Percentiles rank a stretch among this genome's conserved stretches.
Evolutionary conservation across 2,329 filamentous ascomycete genomes (phyloP).

Genomic region (Trichoderma asperellum): DNA sequence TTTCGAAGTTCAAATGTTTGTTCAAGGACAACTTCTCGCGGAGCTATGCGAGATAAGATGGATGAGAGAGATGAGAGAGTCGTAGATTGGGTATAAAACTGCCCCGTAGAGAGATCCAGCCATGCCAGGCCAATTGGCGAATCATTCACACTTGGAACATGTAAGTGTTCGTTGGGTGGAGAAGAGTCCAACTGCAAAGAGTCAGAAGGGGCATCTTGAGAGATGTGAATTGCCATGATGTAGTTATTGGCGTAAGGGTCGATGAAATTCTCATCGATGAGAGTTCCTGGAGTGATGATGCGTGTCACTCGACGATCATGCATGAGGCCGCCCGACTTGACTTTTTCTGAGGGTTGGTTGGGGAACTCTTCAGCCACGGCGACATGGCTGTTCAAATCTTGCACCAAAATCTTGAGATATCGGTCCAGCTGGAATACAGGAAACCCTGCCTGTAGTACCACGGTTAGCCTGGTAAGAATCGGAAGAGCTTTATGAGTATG

Average conservation of each 20-base stretch:
- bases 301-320: constrained; percentile 85
- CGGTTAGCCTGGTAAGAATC: constrained; percentile 7
- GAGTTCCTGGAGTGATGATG: constrained; percentile 89
- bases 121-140: constrained; percentile 77
- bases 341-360: constrained; percentile 69
- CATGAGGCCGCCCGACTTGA: constrained; percentile 76
- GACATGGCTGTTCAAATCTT: constrained; percentile 88
- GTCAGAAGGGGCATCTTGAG: constrained; percentile 19
- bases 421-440: constrained; percentile 91
- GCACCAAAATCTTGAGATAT: constrained; percentile 89
- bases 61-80: constrained; percentile 75
- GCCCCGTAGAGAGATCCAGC: constrained; percentile 93
- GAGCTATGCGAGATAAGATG: constrained; percentile 78
- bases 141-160: neutral
- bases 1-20: constrained; percentile 61
- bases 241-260: constrained; percentile 94
- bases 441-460: constrained; percentile 72
- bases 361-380: constrained; percentile 93
- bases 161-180: neutral
- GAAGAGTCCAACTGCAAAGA: neutral
- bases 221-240: constrained; percentile 75
- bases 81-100: constrained; percentile 84
- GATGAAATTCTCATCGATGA: constrained; percentile 98
- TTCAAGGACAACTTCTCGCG: constrained; percentile 82
- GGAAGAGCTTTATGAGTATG: neutral